Evolutionary conservation across 169 alveolate genomes (phyloP).

Genomic region (Plasmodium gallinaceum): DNA sequence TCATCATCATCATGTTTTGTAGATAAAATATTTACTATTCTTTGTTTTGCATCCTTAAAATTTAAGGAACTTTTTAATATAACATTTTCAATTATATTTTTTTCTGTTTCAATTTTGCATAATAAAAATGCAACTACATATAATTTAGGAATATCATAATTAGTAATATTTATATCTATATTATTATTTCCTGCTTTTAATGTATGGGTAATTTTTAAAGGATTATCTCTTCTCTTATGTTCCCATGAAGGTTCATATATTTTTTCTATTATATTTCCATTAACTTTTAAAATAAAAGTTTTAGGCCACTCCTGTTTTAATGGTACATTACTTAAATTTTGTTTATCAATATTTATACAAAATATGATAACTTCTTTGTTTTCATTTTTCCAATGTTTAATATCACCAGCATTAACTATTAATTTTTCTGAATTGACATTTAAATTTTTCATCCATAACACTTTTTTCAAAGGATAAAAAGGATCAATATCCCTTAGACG

Average conservation of each 20-base stretch:
- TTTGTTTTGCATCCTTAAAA: constrained; percentile 75
- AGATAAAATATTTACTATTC: constrained; percentile 77
- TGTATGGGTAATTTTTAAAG: constrained; percentile 86
- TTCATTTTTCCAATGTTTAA: constrained; percentile 79
- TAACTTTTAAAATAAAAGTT: constrained; percentile 81
- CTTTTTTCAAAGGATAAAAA: constrained; percentile 81
- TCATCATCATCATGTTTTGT: constrained; percentile 87
- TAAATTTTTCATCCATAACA: constrained; percentile 81
- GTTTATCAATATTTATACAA: constrained; percentile 72
- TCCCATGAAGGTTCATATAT: constrained; percentile 89
- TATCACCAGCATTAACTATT: constrained; percentile 72
- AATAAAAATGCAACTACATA: constrained; percentile 84
- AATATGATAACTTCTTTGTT: constrained; percentile 80
- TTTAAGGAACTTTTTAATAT: constrained; percentile 75
- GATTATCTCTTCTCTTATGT: constrained; percentile 90
- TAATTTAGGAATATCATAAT: constrained; percentile 78
- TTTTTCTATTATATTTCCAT: constrained; percentile 80
- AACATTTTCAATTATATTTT: constrained; percentile 79
- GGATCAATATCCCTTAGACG: constrained; percentile 84
- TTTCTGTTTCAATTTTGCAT: constrained; percentile 84
- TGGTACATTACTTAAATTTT: constrained; percentile 37
- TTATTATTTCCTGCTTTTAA: constrained; percentile 84
- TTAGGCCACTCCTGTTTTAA: constrained; percentile 88
- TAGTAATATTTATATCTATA: constrained; percentile 83
- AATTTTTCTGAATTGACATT: constrained; percentile 72